Evolutionary conservation across 169 alveolate species (phyloP), one percentile per base, ranked within the genome.

Genomic region (Besnoitia besnoiti): DNA sequence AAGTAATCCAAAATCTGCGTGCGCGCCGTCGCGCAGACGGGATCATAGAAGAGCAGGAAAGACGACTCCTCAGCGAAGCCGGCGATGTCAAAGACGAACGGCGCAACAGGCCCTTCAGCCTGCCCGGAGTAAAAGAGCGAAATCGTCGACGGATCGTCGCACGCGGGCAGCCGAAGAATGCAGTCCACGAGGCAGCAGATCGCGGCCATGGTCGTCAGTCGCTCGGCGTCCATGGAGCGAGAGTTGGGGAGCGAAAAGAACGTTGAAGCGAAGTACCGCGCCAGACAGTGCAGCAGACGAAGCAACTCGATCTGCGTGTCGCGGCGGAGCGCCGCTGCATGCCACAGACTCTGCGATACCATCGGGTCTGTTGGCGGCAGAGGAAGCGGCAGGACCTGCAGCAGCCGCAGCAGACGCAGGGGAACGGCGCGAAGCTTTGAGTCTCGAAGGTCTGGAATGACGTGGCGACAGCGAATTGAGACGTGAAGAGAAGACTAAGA

Each of bases 181-280:
- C 90, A 49, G 90, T 95, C 96, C 35, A 95, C 95, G 39, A 95
- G 67, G 80, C 94, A 91, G 89, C 95, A 90, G 42, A 91, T 40
- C 7, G 91, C 94, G 12, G 95, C 96, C 88, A 91, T 85, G 46
- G 79, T 61, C 27, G 90, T 92, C 79, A 95, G 76, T 8, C 96
- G 61, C 93, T 89, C 92, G 21, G 91, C 94, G 39, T 95, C 95
- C 30, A 75, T 16, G 7, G 73, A n/a, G 14, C 95, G 93, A 1
- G 89, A 77, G 90, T 73, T 92, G 39, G 61, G 73, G 30, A 89
- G 49, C 12, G 95, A 92, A 85, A 92, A 89, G 80, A 47, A 67
- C 59, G 90, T 35, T 24, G 85, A 39, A 49, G 85, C 79, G 37
- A 88, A 92, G 55, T 92, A 93, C 27, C 92, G 87, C 4, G 92